phyloP scores from a whole-genome alignment of 164 flowering plant genomes.

The Piper betle region DNA sequence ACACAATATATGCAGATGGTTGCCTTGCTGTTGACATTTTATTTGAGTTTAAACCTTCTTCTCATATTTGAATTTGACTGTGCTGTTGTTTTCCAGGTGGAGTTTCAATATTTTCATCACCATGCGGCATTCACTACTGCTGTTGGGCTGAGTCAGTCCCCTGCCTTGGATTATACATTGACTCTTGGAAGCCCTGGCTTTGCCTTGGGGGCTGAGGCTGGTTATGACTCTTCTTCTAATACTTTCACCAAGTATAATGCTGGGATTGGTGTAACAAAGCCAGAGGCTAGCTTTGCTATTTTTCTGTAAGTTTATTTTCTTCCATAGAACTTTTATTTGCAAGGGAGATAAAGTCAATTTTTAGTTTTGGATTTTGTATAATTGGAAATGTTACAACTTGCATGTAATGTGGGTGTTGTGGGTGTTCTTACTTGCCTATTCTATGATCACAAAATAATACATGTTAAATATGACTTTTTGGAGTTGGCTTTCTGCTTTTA shows the following conservation, averaged over 20 bases:
- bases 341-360: no score
- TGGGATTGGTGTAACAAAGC: constrained; percentile 63
- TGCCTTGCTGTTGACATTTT: no score
- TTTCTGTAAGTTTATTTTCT: constrained; percentile 43
- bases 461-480: neutral
- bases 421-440: no score
- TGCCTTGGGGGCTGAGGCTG: constrained; percentile 90
- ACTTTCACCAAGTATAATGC: constrained; percentile 75
- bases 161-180: constrained; percentile 52
- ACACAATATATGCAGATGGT: no score
- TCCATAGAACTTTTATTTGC: no score
- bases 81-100: constrained; percentile 33
- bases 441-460: no score
- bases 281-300: constrained; percentile 65
- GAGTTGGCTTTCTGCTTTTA: neutral
- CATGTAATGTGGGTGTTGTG: no score
- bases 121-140: constrained; percentile 61
- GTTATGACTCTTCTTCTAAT: constrained; percentile 57
- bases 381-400: no score
- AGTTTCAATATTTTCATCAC: constrained; percentile 81
- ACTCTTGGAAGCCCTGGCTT: constrained; percentile 74
- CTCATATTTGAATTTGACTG: neutral
- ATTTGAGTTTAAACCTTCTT: no score
- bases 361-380: neutral
- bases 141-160: constrained; percentile 43